These are phyloP conservation scores for Orbilia oligospora DNA, from an alignment of 2,329 filamentous ascomycete genomes.

Conservation along the genomic window DNA sequence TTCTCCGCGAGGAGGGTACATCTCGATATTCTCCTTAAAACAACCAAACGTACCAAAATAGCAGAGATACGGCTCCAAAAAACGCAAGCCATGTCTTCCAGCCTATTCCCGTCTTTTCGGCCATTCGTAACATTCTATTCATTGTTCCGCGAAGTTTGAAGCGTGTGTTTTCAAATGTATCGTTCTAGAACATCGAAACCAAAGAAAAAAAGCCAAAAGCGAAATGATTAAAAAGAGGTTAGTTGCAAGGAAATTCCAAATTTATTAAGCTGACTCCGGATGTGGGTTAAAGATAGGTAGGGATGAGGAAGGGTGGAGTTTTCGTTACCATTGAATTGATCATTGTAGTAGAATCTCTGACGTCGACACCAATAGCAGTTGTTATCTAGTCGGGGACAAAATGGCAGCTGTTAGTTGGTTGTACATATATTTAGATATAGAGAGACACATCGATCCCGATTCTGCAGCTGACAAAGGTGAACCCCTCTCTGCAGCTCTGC, in stretches of 20 bases:
- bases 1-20: background rate
- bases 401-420: conserved; percentile 24
- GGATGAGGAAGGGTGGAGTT: background rate
- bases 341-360: conserved; percentile 87
- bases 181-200: conserved; percentile 75
- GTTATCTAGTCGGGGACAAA: conserved; percentile 76
- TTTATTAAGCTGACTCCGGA: background rate
- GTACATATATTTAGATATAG: conserved; percentile 4
- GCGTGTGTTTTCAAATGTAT: conserved; percentile 88
- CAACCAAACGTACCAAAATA: conserved; percentile 95
- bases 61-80: conserved; percentile 82
- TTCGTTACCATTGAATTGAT: conserved; percentile 87
- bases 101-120: conserved; percentile 90
- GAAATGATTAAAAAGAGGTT: background rate
- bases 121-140: conserved; percentile 97
- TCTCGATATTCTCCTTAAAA: conserved; percentile 76
- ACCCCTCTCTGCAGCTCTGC: background rate
- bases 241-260: background rate
- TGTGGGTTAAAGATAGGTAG: background rate
- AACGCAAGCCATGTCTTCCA: conserved; percentile 96
- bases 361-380: conserved; percentile 92
- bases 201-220: background rate
- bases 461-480: conserved; percentile 1
- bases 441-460: background rate
- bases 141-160: conserved; percentile 88